These are phyloP conservation scores for Phycomyces nitens DNA, from an alignment of 192 early-diverging fungal species.

Conservation along the genomic window DNA sequence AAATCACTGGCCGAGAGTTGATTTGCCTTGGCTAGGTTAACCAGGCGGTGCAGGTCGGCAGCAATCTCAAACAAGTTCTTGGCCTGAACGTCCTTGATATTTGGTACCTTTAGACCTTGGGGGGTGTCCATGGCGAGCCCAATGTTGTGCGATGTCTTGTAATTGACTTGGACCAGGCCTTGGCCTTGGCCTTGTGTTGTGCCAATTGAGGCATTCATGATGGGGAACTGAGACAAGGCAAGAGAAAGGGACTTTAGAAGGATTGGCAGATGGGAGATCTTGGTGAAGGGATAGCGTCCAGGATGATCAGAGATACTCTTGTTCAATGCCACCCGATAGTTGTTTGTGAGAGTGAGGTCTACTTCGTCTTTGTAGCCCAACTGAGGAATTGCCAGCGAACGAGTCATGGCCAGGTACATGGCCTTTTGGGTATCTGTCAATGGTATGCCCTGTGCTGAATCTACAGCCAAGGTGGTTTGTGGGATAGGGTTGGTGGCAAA, in stretches of 20 bases:
- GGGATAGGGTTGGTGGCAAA: slow-evolving; percentile 25
- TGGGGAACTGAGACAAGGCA: slow-evolving; percentile 78
- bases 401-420: slow-evolving; percentile 97
- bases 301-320: slow-evolving; percentile 45
- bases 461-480: background rate
- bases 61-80: slow-evolving; percentile 91
- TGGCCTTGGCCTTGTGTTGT: slow-evolving; percentile 9
- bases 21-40: slow-evolving; percentile 58
- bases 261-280: slow-evolving; percentile 93
- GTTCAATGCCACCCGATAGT: slow-evolving; percentile 68
- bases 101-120: slow-evolving; percentile 87
- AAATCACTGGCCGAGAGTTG: slow-evolving; percentile 65
- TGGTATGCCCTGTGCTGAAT: slow-evolving; percentile 37
- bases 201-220: slow-evolving; percentile 67
- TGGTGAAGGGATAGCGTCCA: slow-evolving; percentile 53
- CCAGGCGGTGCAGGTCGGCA: slow-evolving; percentile 72
- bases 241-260: slow-evolving; percentile 88
- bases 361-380: slow-evolving; percentile 94
- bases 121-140: slow-evolving; percentile 98
- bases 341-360: slow-evolving; percentile 63
- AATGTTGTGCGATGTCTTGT: slow-evolving; percentile 83
- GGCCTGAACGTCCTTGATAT: slow-evolving; percentile 86
- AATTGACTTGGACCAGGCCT: slow-evolving; percentile 57
- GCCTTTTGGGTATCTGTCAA: slow-evolving; percentile 86
- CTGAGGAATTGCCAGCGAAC: slow-evolving; percentile 88